Evolutionary conservation across 2,329 filamentous ascomycete species (phyloP).

Genomic region (Macroventuria anomochaeta): DNA sequence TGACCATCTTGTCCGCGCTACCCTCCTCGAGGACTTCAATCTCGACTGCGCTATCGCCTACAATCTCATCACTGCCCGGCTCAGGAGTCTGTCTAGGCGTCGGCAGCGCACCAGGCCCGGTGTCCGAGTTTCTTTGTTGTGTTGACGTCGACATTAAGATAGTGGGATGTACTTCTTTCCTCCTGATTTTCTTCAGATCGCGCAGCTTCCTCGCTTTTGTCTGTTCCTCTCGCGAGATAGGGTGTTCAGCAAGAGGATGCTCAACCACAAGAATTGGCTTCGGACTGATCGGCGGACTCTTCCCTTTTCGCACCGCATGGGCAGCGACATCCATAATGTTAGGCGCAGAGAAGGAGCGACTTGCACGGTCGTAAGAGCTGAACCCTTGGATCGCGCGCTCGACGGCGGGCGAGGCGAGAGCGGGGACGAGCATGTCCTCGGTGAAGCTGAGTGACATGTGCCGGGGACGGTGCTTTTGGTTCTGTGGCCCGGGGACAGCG

Average conservation of each 20-base stretch:
- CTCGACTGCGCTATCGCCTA: slow-evolving; percentile 8
- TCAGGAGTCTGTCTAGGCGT: slow-evolving; percentile 27
- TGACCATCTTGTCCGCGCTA: slow-evolving; percentile 20
- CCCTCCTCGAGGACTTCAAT: slow-evolving; percentile 19
- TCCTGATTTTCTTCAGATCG: slow-evolving; percentile 35
- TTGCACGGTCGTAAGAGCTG: slow-evolving; percentile 9
- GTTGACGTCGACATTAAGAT: not conserved
- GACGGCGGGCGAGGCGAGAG: slow-evolving; percentile 21
- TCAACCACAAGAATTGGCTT: slow-evolving; percentile 28
- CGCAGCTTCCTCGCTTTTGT: slow-evolving; percentile 34
- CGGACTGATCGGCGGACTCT: slow-evolving; percentile 22
- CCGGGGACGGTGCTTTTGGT: slow-evolving; percentile 19
- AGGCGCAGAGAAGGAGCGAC: slow-evolving; percentile 22
- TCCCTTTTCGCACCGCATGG: slow-evolving; percentile 22
- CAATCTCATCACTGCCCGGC: slow-evolving; percentile 12
- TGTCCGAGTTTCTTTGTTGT: slow-evolving; percentile 15
- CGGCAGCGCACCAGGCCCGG: slow-evolving; percentile 18
- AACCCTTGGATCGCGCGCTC: slow-evolving; percentile 19
- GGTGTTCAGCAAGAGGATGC: slow-evolving; percentile 30
- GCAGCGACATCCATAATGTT: slow-evolving; percentile 9
- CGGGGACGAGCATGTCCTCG: slow-evolving; percentile 39
- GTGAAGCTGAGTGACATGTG: slow-evolving; percentile 31
- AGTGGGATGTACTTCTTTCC: slow-evolving; percentile 21
- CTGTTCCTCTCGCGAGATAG: slow-evolving; percentile 26
- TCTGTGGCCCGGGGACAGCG: slow-evolving; percentile 4